Conservation (phyloP, 2,329 filamentous ascomycete genomes). For the Dichotomopilus funicola region DNA sequence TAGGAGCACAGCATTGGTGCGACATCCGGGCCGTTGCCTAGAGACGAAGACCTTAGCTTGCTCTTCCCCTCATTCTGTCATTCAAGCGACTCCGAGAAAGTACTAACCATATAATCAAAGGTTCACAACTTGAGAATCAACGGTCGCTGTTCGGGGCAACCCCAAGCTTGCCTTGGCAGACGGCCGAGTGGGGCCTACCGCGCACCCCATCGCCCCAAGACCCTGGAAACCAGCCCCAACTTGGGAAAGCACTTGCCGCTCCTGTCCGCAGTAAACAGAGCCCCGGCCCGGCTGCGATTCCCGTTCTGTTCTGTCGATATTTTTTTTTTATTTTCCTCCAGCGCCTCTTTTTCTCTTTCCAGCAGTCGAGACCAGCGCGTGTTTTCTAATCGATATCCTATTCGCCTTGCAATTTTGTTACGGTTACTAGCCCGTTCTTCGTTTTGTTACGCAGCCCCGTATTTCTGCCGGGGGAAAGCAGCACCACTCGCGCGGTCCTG, state of each 20-base stretch:
- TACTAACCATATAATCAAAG: too few species aligned
- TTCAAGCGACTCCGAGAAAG: too few species aligned
- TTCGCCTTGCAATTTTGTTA: too few species aligned
- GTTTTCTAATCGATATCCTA: too few species aligned
- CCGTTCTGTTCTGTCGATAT: not conserved
- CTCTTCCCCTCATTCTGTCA: not conserved
- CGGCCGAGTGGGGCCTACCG: not conserved
- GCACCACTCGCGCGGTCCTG: too few species aligned
- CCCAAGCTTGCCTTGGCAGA: not conserved
- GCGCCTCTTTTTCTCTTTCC: not conserved
- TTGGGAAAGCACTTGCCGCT: conserved; percentile 5
- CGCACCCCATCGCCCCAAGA: not conserved
- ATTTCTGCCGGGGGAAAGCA: too few species aligned
- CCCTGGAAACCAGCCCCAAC: conserved; percentile 1
- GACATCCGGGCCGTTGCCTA: not conserved
- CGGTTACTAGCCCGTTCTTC: too few species aligned
- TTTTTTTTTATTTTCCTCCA: not conserved
- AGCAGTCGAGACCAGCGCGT: not conserved
- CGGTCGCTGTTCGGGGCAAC: too few species aligned
- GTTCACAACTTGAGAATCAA: too few species aligned
- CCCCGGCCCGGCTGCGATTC: not conserved
- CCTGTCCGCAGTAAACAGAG: not conserved
- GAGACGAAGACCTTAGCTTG: not conserved
- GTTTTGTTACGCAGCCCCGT: too few species aligned
- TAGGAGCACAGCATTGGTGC: conserved; percentile 6